These are phyloP conservation scores for Anthostomella pinea DNA, from an alignment of 2,329 filamentous ascomycete genomes.

Conservation along the genomic window DNA sequence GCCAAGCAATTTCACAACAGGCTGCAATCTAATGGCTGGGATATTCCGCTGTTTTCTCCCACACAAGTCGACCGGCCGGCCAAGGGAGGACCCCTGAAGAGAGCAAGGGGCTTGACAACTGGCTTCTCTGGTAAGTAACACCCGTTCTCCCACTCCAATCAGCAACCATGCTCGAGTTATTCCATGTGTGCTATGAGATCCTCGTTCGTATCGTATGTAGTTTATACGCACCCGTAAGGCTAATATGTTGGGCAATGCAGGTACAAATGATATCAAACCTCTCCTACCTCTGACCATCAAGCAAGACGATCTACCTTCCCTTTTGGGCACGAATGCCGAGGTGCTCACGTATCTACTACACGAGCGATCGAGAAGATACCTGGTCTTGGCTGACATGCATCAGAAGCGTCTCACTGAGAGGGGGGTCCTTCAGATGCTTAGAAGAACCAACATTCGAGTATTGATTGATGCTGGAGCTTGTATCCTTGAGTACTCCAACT, in stretches of 20 bases:
- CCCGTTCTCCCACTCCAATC: no score
- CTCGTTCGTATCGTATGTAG: no score
- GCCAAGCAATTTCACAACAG: constrained; percentile 64
- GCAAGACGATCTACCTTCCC: constrained; percentile 56
- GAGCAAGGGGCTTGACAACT: constrained; percentile 46
- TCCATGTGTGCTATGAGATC: no score
- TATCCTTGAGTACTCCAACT: constrained; percentile 60
- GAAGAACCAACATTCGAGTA: constrained; percentile 40
- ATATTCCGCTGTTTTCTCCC: constrained; percentile 50
- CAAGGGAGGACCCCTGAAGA: constrained; percentile 7
- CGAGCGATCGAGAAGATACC: constrained; percentile 47
- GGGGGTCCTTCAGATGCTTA: constrained; percentile 42
- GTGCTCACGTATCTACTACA: constrained; percentile 59
- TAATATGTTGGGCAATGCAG: no score
- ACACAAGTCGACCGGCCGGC: constrained; percentile 10
- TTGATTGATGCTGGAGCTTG: constrained; percentile 65
- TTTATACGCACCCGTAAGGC: no score
- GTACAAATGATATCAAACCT: constrained; percentile 61
- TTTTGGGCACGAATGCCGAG: constrained; percentile 61
- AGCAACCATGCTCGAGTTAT: not conserved
- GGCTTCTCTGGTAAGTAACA: constrained; percentile 59
- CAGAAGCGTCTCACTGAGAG: constrained; percentile 43
- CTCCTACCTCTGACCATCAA: constrained; percentile 60
- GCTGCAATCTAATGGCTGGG: constrained; percentile 65
- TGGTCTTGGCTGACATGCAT: constrained; percentile 29